Conservation (phyloP, 805 yeast genomes). For the Brettanomyces anomalus region DNA sequence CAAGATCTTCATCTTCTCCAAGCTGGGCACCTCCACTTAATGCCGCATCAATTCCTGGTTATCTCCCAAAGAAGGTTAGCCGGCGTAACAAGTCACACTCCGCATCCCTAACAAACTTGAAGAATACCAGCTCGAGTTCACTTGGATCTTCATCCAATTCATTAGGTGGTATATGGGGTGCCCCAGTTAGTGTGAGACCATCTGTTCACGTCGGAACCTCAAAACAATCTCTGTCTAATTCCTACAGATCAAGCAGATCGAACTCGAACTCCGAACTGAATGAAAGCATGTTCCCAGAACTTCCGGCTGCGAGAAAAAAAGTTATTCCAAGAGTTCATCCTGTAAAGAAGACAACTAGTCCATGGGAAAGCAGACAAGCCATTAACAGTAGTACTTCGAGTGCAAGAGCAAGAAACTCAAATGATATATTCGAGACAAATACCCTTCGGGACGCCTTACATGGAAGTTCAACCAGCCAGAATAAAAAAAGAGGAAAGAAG, state of each 20-base stretch:
- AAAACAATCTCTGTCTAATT: neutral
- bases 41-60: constrained; percentile 14
- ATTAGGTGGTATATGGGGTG: too few species aligned
- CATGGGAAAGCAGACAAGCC: constrained; percentile 18
- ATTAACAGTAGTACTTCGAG: constrained; percentile 3
- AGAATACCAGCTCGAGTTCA: neutral
- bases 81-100: neutral
- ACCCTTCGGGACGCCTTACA: constrained; percentile 10
- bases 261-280: constrained; percentile 1
- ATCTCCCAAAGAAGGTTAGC: constrained; percentile 2
- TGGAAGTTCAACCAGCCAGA: constrained; percentile 7
- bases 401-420: constrained; percentile 1
- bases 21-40: constrained; percentile 9
- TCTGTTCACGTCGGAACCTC: neutral
- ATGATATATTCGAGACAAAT: constrained; percentile 16
- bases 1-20: constrained; percentile 6
- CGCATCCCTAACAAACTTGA: neutral
- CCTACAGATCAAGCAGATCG: neutral
- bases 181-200: neutral
- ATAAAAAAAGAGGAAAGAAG: constrained; percentile 26
- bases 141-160: too few species aligned
- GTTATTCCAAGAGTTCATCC: constrained; percentile 54
- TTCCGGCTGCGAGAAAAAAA: constrained; percentile 31
- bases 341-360: constrained; percentile 19
- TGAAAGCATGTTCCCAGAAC: constrained; percentile 21